Percentiles rank a stretch among this genome's conserved stretches.
phyloP scores from a whole-genome alignment of 1,284 basidiomycete species.

The Ceratobasidium sp. region DNA sequence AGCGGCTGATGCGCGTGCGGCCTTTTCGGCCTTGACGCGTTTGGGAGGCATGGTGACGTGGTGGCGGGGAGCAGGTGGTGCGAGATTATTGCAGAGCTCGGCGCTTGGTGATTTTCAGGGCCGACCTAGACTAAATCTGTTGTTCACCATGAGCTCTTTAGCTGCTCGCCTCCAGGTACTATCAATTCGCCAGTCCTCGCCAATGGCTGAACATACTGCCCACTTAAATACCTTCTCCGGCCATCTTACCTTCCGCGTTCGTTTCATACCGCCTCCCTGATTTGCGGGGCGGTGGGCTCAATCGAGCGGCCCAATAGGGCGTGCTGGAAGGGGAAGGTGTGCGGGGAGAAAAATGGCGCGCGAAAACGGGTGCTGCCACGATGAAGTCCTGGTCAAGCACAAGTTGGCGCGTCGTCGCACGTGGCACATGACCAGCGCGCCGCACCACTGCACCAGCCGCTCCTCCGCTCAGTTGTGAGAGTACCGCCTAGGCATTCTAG shows the following conservation, averaged over 20 bases:
- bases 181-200: conserved; percentile 24
- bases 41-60: conserved; percentile 21
- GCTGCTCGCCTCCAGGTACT: conserved; percentile 31
- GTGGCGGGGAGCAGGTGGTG: neutral
- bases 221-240: neutral
- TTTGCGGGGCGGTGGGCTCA: too few species aligned
- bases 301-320: too few species aligned
- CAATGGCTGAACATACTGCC: neutral
- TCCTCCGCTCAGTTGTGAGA: too few species aligned
- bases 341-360: too few species aligned
- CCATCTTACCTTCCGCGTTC: conserved; percentile 56
- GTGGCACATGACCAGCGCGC: too few species aligned
- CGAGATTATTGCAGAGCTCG: conserved; percentile 49
- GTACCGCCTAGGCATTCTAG: too few species aligned
- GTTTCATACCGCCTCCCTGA: conserved; percentile 72
- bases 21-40: conserved; percentile 29
- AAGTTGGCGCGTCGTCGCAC: too few species aligned
- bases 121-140: too few species aligned
- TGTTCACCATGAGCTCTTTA: conserved; percentile 33
- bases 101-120: conserved; percentile 65
- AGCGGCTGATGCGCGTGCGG: conserved; percentile 12
- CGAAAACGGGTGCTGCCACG: too few species aligned
- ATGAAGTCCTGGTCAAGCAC: too few species aligned
- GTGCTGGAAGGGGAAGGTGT: too few species aligned
- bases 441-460: too few species aligned